A percentile compares a stretch with the other conserved stretches of the same genome.
phyloP scores from a whole-genome alignment of 2,329 filamentous ascomycete species.

The Colletotrichum noveboracense region DNA sequence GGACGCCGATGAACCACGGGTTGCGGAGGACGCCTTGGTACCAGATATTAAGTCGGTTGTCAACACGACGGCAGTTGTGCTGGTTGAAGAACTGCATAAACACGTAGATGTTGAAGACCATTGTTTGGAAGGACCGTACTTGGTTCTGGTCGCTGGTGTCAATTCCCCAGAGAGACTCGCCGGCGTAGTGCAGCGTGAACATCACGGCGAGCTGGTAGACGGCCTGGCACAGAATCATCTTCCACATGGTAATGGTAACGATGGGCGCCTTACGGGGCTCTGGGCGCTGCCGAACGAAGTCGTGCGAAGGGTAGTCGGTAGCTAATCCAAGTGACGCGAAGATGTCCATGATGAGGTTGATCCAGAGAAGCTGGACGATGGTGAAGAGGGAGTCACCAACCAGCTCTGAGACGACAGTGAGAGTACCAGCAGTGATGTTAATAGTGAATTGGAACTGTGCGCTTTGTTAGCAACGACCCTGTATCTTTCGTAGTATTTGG shows the following conservation, averaged over 20 bases:
- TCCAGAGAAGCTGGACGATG: conserved; percentile 64
- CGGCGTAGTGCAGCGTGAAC: conserved; percentile 67
- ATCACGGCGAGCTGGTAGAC: conserved; percentile 71
- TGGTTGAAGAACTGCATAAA: conserved; percentile 94
- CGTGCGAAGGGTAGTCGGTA: conserved; percentile 40
- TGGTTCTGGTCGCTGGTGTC: not conserved
- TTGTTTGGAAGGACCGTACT: conserved; percentile 57
- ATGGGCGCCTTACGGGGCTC: conserved; percentile 32
- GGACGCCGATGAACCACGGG: conserved; percentile 76
- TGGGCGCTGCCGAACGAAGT: conserved; percentile 36
- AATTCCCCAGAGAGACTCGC: conserved; percentile 51
- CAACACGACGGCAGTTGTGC: conserved; percentile 80
- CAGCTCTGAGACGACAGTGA: conserved; percentile 63
- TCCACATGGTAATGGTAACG: conserved; percentile 79
- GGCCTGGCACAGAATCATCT: conserved; percentile 80
- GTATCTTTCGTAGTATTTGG: not conserved
- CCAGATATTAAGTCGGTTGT: conserved; percentile 80
- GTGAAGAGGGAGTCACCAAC: conserved; percentile 58
- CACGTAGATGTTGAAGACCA: conserved; percentile 86
- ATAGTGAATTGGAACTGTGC: conserved; percentile 62
- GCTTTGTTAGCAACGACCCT: not conserved
- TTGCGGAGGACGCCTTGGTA: conserved; percentile 79
- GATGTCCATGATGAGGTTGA: conserved; percentile 67
- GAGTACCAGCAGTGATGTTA: conserved; percentile 64
- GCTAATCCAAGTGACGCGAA: conserved; percentile 58